Evolutionary conservation across 805 yeast species (phyloP).

Genomic region (Kluyveromyces wickerhamii): DNA sequence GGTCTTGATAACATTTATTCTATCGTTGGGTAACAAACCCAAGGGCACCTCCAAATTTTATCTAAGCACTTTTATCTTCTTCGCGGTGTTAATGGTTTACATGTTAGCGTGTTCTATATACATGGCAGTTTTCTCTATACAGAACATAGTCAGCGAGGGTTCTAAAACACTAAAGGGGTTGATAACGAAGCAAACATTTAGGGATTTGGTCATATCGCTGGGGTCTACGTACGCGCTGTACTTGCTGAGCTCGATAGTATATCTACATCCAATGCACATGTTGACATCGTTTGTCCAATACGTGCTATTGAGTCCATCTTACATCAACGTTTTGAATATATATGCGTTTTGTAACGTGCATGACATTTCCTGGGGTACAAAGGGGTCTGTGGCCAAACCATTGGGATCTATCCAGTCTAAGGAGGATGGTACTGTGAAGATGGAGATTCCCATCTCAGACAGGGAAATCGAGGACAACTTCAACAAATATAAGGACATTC

Average conservation of each 20-base stretch:
- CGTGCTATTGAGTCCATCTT: slow-evolving; percentile 75
- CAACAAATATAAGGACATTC: slow-evolving; percentile 50
- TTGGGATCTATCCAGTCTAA: slow-evolving; percentile 78
- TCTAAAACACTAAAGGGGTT: slow-evolving; percentile 36
- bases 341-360: slow-evolving; percentile 95
- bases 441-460: slow-evolving; percentile 67
- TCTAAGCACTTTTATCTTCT: slow-evolving; percentile 62
- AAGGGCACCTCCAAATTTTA: slow-evolving; percentile 80
- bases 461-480: slow-evolving; percentile 73
- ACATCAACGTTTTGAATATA: slow-evolving; percentile 83
- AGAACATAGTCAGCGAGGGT: slow-evolving; percentile 34
- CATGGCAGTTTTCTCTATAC: slow-evolving; percentile 66
- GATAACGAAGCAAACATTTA: slow-evolving; percentile 60
- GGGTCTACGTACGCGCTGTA: slow-evolving; percentile 78
- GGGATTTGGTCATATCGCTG: slow-evolving; percentile 83
- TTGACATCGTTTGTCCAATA: slow-evolving; percentile 81
- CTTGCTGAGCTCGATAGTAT: slow-evolving; percentile 67
- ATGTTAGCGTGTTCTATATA: slow-evolving; percentile 82
- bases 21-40: slow-evolving; percentile 92
- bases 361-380: slow-evolving; percentile 97
- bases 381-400: slow-evolving; percentile 69
- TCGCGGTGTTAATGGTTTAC: slow-evolving; percentile 83
- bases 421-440: slow-evolving; percentile 55
- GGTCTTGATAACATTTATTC: slow-evolving; percentile 74
- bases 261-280: slow-evolving; percentile 91